phyloP scores from a whole-genome alignment of 345 rosid species.

The Litchi chinensis region DNA sequence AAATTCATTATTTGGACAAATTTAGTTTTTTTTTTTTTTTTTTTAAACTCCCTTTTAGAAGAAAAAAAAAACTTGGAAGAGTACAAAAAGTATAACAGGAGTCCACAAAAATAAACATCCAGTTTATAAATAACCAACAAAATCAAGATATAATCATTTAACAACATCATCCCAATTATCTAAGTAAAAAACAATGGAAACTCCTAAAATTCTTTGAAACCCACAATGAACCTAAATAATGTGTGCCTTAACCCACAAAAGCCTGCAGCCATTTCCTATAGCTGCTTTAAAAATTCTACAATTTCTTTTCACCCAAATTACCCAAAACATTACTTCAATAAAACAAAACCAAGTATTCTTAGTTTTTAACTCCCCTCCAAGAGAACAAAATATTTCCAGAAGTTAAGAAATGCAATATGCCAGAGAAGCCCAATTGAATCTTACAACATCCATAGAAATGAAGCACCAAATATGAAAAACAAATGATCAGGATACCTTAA shows the following conservation, averaged over 20 bases:
- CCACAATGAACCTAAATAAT: no score
- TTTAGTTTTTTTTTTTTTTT: no score
- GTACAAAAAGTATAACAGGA: neutral
- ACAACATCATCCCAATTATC: neutral
- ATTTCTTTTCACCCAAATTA: neutral
- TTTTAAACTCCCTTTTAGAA: no score
- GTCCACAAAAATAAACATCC: neutral
- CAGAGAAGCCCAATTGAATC: neutral
- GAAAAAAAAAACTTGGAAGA: neutral
- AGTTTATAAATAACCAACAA: neutral
- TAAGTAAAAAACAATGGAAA: no score
- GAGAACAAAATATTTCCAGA: neutral
- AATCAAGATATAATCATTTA: neutral
- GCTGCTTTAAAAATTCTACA: neutral
- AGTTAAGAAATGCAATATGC: neutral
- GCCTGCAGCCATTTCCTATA: neutral
- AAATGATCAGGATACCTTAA: neutral
- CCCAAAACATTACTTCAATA: neutral
- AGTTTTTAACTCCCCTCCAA: neutral
- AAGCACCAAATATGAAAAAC: neutral
- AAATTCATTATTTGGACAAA: no score
- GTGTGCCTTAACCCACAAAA: neutral
- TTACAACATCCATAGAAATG: neutral
- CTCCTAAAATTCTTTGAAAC: no score
- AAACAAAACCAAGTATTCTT: neutral